Evolutionary conservation across 768 basidiomycete species (phyloP), one percentile per base, ranked within the genome.

Genomic region (Baorangia bicolor): DNA sequence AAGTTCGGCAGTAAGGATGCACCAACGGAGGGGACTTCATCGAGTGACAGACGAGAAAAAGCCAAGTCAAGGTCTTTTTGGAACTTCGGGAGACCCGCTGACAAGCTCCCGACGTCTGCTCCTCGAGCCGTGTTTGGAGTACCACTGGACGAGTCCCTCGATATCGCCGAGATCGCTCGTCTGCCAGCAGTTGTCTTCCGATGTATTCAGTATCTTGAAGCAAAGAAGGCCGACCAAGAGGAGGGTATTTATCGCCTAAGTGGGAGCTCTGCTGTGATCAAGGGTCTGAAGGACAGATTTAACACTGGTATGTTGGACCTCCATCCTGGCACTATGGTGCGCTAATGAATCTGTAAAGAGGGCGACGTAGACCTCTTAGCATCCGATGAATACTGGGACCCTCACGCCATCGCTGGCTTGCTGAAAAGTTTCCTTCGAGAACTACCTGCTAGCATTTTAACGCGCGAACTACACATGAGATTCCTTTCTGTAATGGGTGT

Each of bases 191-290:
- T 98, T 63, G 88, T 97, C 33, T 99, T 95, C 78, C 85, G 97
- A 51, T 90, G 88, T 61, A 95, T 99, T 61, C 88, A 97, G 67
- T 99, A 96, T 74, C 77, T 99, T 52, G 93, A 98, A 75, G 83
- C 85, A 20, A 95, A 95, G 77, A 83, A 91, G 69, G 96, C 97
- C 21, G 92, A 98, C 58, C 86, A 91, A 62, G 97, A 99, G 67
- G 97, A 99, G 73, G 97, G 97, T 33, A 96, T 99, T 56, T 99
- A 98, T 74, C 86, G 97, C 56, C 75, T 99, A 56, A 94, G 90
- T 67, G 95, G 95, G 23, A 94, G 92, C 70, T 92, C 93, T 59
- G 90, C 94, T 33, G 94, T 96, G 54, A 94, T 98, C 77, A 97
- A 97, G 76, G 84, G 78, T 49, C 77, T 99, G 41, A 93, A 89